Conservation (phyloP, 306 rosid species). For the Gastrolobium bilobum region DNA sequence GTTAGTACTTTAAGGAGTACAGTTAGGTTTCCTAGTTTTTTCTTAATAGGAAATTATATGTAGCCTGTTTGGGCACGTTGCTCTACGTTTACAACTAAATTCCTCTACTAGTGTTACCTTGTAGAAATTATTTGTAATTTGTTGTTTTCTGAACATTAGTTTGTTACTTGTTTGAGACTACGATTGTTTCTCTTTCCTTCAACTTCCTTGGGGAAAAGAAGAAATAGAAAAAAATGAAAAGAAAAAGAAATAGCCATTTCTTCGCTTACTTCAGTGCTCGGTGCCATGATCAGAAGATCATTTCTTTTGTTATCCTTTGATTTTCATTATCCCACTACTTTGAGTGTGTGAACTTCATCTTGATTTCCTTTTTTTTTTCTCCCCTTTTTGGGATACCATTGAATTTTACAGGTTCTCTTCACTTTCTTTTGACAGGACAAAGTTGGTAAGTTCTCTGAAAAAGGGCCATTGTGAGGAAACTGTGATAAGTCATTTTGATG, state of each 20-base stretch:
- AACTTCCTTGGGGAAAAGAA: not conserved
- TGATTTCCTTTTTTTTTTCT: not conserved
- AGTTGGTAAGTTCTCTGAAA: conserved; percentile 86
- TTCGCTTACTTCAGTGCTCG: too few species aligned
- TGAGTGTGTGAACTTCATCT: not conserved
- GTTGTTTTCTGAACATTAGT: too few species aligned
- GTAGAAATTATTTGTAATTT: too few species aligned
- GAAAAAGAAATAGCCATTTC: too few species aligned
- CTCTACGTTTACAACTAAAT: not conserved
- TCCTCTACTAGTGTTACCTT: not conserved
- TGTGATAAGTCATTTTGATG: conserved; percentile 54
- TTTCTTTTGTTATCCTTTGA: not conserved
- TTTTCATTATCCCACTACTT: not conserved
- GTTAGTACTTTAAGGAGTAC: not conserved
- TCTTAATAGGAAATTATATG: not conserved
- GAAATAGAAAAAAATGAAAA: not conserved
- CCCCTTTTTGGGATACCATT: not conserved
- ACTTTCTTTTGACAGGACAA: conserved; percentile 79
- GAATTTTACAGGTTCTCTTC: conserved; percentile 36
- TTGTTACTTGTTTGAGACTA: too few species aligned
- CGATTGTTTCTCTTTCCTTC: not conserved
- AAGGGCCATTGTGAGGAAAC: conserved; percentile 46
- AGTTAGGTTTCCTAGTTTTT: not conserved
- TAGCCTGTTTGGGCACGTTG: not conserved
- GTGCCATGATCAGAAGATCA: not conserved